Evolutionary conservation across 2,329 filamentous ascomycete species (phyloP).

Genomic region (Colletotrichum sp.): DNA sequence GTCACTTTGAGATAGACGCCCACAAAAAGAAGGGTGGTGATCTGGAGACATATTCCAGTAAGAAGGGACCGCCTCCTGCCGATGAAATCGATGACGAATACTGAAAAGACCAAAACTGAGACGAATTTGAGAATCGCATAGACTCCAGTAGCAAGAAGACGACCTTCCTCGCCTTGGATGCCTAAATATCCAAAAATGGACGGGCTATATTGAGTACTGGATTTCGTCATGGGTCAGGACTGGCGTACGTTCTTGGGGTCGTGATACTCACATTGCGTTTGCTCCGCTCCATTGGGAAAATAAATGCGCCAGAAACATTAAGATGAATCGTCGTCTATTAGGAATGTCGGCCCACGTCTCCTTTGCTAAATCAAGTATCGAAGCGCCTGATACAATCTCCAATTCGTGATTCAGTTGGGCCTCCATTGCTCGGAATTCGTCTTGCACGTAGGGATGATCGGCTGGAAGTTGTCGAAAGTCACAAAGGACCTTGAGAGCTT

Average conservation of each 20-base stretch:
- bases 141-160: constrained; percentile 29
- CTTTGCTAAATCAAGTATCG: constrained; percentile 32
- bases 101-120: constrained; percentile 28
- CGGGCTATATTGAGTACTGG: constrained; percentile 30
- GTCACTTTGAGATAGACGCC: constrained; percentile 34
- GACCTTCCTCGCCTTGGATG: constrained; percentile 24
- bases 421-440: constrained; percentile 33
- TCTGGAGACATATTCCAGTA: constrained; percentile 35
- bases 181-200: constrained; percentile 34
- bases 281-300: constrained; percentile 32
- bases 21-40: constrained; percentile 32
- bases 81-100: constrained; percentile 35
- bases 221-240: background rate
- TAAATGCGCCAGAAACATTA: constrained; percentile 33
- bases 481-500: constrained; percentile 24
- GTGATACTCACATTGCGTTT: constrained; percentile 26
- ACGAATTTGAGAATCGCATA: constrained; percentile 33
- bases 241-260: background rate
- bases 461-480: constrained; percentile 28
- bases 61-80: constrained; percentile 36
- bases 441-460: constrained; percentile 30
- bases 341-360: constrained; percentile 33
- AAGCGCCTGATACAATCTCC: constrained; percentile 35
- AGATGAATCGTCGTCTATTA: constrained; percentile 32
- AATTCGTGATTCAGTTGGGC: constrained; percentile 35